Percentiles rank a stretch among this genome's conserved stretches.
Conservation (phyloP, 306 rosid genomes). For the Cicer pinnatifidum region DNA sequence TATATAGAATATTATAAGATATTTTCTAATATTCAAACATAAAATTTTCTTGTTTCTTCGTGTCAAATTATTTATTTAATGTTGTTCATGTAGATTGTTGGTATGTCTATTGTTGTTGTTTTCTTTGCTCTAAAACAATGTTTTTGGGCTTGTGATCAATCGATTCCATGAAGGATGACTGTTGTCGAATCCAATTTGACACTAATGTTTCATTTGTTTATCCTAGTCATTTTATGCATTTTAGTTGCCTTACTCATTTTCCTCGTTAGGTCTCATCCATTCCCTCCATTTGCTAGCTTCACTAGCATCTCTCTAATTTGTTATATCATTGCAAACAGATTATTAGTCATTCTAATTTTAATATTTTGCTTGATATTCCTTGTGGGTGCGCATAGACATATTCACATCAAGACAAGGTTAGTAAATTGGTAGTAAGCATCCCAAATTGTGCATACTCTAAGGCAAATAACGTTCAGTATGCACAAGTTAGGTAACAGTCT, state of each 20-base stretch:
- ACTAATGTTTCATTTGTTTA: conserved; percentile 61
- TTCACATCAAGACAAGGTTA: conserved; percentile 85
- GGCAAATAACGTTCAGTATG: neutral
- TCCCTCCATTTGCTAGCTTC: conserved; percentile 75
- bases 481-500: conserved; percentile 37
- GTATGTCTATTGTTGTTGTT: conserved; percentile 75
- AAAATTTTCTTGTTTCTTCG: conserved; percentile 32
- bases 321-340: conserved; percentile 81
- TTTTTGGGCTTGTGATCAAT: conserved; percentile 76
- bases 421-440: conserved; percentile 44
- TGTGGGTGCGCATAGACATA: conserved; percentile 71
- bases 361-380: conserved; percentile 75
- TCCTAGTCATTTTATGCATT: conserved; percentile 71
- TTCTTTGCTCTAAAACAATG: conserved; percentile 83
- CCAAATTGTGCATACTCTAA: conserved; percentile 9
- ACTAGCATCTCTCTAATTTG: conserved; percentile 69
- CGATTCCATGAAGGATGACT: conserved; percentile 74
- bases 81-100: conserved; percentile 76
- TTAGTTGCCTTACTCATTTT: conserved; percentile 65
- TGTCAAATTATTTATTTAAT: conserved; percentile 42
- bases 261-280: conserved; percentile 63
- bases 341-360: conserved; percentile 65
- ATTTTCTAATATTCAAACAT: neutral
- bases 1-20: too few relatives aligned
- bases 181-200: conserved; percentile 85